phyloP scores from a whole-genome alignment of 768 basidiomycete species.

The Tephrocybe sp. region DNA sequence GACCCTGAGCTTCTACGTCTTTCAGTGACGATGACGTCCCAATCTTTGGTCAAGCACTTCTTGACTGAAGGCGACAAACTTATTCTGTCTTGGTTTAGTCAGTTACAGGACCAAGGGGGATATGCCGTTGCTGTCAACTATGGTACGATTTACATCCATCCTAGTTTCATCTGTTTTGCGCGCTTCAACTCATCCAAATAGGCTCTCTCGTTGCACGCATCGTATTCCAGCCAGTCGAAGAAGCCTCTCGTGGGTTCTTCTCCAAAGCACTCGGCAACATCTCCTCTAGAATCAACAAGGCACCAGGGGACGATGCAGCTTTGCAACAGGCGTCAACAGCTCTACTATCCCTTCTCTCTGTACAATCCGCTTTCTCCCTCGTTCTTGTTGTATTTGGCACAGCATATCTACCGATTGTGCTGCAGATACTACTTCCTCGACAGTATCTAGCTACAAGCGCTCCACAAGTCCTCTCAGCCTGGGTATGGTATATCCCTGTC shows the following conservation, averaged over 20 bases:
- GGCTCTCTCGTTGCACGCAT: constrained; percentile 92
- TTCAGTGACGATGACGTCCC: constrained; percentile 80
- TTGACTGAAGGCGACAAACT: constrained; percentile 95
- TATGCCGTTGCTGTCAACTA: constrained; percentile 97
- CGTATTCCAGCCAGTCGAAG: constrained; percentile 93
- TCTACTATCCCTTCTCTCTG: constrained; percentile 58
- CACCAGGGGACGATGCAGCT: constrained; percentile 13
- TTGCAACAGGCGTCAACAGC: constrained; percentile 46
- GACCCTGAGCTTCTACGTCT: constrained; percentile 51
- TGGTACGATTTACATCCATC: constrained; percentile 42
- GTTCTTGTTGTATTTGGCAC: constrained; percentile 75
- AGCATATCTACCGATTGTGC: constrained; percentile 66
- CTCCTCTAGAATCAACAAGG: constrained; percentile 13
- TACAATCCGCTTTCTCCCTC: constrained; percentile 64
- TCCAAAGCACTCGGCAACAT: constrained; percentile 51
- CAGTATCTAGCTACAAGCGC: constrained; percentile 78
- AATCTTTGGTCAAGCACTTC: constrained; percentile 90
- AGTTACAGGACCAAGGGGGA: constrained; percentile 85
- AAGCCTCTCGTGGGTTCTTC: constrained; percentile 86
- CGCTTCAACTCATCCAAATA: constrained; percentile 25
- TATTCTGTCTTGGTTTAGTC: constrained; percentile 80
- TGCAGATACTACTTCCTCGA: constrained; percentile 67
- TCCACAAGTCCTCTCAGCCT: constrained; percentile 70
- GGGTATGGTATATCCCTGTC: constrained; percentile 87
- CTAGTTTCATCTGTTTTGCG: constrained; percentile 15